Evolutionary conservation across 805 yeast genomes (phyloP).

Genomic region (Metschnikowia borealis): DNA sequence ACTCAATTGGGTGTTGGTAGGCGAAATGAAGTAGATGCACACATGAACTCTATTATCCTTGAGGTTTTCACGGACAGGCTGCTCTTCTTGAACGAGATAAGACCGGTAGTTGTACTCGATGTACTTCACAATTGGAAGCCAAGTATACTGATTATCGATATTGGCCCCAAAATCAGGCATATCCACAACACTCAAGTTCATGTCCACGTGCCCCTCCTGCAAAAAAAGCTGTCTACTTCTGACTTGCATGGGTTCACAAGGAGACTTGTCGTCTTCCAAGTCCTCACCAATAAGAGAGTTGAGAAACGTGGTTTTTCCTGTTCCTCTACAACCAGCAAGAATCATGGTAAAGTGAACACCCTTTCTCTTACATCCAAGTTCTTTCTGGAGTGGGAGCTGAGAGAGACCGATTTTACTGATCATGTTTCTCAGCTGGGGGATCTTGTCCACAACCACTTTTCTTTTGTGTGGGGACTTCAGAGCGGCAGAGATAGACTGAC

Average conservation of each 20-base stretch:
- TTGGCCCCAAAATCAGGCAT: conserved; percentile 74
- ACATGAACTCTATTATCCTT: conserved; percentile 75
- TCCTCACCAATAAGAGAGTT: conserved; percentile 22
- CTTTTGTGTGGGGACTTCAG: conserved; percentile 5
- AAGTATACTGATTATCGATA: conserved; percentile 46
- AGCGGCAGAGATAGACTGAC: background rate
- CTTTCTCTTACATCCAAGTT: conserved; percentile 19
- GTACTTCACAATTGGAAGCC: conserved; percentile 53
- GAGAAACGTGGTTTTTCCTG: conserved; percentile 25
- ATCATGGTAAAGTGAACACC: conserved; percentile 36
- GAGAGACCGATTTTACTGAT: conserved; percentile 15
- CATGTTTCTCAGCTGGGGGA: conserved; percentile 16
- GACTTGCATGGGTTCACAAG: conserved; percentile 13
- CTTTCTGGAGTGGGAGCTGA: conserved; percentile 30
- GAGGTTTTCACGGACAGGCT: conserved; percentile 27
- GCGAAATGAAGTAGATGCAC: conserved; percentile 77
- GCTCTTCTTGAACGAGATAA: conserved; percentile 65
- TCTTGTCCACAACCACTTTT: conserved; percentile 11
- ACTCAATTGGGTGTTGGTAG: conserved; percentile 50
- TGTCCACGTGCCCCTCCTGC: conserved; percentile 54
- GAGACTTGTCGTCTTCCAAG: conserved; percentile 10
- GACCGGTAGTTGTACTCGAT: conserved; percentile 75
- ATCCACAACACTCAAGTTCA: conserved; percentile 63
- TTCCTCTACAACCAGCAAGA: conserved; percentile 33
- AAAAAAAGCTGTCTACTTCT: conserved; percentile 40